Base-by-base conservation (phyloP, 2,329 filamentous ascomycete genomes). In the Colletotrichum magnum region DNA sequence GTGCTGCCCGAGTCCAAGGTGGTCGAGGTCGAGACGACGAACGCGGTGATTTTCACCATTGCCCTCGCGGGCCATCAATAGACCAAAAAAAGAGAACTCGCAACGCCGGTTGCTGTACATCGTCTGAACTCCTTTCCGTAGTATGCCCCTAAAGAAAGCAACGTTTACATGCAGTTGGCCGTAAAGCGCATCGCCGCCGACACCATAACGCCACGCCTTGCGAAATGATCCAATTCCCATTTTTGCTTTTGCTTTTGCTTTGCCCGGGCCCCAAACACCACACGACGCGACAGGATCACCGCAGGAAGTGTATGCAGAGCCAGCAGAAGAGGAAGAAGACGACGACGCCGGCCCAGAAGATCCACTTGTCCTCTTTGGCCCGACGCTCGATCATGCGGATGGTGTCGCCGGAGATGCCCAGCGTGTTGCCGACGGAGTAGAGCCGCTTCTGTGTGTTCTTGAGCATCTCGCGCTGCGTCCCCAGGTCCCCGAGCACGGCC, bases 331-430 rank as follows among this genome's bases (percentile, higher is more conserved):
- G 77, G 75, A 98, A 93, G 80, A 99, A 99, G 43, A 96, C 81
- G 5, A 97, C 81, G 3, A 95, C 94, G 0, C 96, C 94, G 0
- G 85, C 92, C 87, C 93, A 93, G 79, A 99, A 99, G 43, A 99
- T 97, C 94, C 95, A 98, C 82, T 98, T 98, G 79, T 99, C 96
- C 84, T 98, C 93, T 79, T 90, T 93, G 58, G 96, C 94, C 71
- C 96, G 87, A 74, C 96, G 84, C 82, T 98, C 95, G 50, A 99
- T 92, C 94, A 96, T 98, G 54, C 96, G 90, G 73, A 99, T 99
- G 2, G 96, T 99, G 79, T 98, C 95, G 21, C 95, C 95, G 76
- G 93, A 97, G 69, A 99, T 89, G 0, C 96, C 96, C 56, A 99
- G 83, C 24, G 96, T 98, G 78, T 97, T 98, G 6, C 94, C 96